Base-by-base conservation (phyloP, 331 rosid genomes). In the Saraca asoca region DNA sequence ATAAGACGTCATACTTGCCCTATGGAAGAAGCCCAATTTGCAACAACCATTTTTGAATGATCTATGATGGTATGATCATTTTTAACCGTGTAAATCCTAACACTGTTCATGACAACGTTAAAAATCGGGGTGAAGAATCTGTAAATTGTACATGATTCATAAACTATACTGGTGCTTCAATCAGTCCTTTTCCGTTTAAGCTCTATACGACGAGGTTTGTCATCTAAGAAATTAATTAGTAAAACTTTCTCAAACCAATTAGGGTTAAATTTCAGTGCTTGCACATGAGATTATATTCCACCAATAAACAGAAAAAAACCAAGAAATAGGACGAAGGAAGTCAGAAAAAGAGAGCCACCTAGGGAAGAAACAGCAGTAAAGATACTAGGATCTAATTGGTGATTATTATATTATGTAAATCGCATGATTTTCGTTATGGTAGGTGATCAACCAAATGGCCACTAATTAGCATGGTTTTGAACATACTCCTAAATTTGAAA, bases 381-480 rank as follows among this genome's bases (percentile, higher is more conserved):
- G 48, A 18, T 9, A 9, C 5, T 44, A 8, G n/a, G 7, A 41
- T 9, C 17, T 12, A 8, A 20, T 34, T 24, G 34, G 63, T 44
- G 69, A 62, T 72, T 55, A 62, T 12, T 55, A 46, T 51, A 31
- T 9, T 53, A 42, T 35, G 19, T 0, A 33, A 24, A 24, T 24
- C 0, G 74, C 58, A 19, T 50, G 49, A 44, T 72, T 72, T 74
- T 78, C 78, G 75, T 62, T 38, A 69, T 51, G 74, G 79, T 73
- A 70, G 87, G 78, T 76, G 17, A 58, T 41, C 44, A 10, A 73
- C 77, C 82, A 29, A 80, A 66, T 72, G 65, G 66, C 49, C 59
- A 41, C 58, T 20, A 39, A 51, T 37, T 64, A 50, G 55, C 41
- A 35, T 54, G 64, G 24, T 69, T n/a, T 51, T 64, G 56, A 39